Evolutionary conservation across 169 alveolate genomes (phyloP), one percentile per base, ranked within the genome.

Genomic region (Babesia ovata): DNA sequence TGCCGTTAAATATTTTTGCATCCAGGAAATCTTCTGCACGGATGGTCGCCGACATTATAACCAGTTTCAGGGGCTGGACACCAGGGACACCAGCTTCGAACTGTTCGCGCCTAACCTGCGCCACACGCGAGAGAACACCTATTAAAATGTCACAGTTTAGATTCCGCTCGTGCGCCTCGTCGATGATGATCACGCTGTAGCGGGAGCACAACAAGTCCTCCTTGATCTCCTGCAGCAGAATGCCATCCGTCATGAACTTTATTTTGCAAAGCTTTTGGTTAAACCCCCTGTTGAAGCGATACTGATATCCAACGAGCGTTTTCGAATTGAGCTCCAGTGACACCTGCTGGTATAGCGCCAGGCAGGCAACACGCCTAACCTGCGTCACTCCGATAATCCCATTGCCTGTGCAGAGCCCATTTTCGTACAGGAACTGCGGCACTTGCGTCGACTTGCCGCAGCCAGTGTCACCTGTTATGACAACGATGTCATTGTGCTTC

Each of bases 81-180:
- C 12, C 66, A 4, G 84, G 24, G 12, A 4, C 63, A 8, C 73
- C 60, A 10, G 75, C 22, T 10, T 74, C 72, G 44, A 42, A 83
- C 36, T 28, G 48, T 45, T 58, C 60, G 9, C 90, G 45, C 28
- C 90, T 52, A 10, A 48, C 46, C 53, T 74, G 45, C 12, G 75
- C 86, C 11, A 96, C 94, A 70, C 99, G 94, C 11, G 99, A 96
- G 39, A 98, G 92, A 3, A 98, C 67, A 45, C 99, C 99, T 57
- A 98, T 90, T 56, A 98, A 86, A 50, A 98, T 74, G 85, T 98
- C 99, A 53, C 98, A 95, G 91, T 98, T 98, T 63, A 97, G 94
- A 71, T 97, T 96, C 86, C 99, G 92, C 75, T 97, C 99, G 86
- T 98, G 99, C 26, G 99, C 99, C 88, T 98, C 99, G 90, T 98